phyloP scores from a whole-genome alignment of 23 red algal genomes.

The Agarophyton chilense region DNA sequence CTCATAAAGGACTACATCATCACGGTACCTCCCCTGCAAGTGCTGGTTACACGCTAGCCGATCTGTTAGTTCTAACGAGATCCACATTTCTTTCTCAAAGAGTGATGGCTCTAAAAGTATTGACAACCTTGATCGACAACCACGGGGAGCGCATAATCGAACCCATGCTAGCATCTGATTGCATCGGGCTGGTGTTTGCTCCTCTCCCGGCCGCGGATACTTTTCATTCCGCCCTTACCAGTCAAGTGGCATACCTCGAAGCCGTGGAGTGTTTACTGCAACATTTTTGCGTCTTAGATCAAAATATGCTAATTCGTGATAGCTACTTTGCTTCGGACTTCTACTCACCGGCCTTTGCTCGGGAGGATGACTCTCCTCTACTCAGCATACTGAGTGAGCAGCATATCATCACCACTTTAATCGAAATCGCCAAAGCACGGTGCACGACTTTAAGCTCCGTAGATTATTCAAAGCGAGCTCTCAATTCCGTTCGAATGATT shows the following conservation, averaged over 20 bases:
- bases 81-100: slow-evolving; percentile 64
- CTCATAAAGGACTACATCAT: slow-evolving; percentile 69
- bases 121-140: slow-evolving; percentile 20
- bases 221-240: slow-evolving; percentile 44
- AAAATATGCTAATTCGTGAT: slow-evolving; percentile 13
- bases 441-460: neutral
- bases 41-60: slow-evolving; percentile 72
- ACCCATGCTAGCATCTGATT: slow-evolving; percentile 48
- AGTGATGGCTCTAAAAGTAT: slow-evolving; percentile 50
- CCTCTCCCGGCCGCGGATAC: slow-evolving; percentile 17
- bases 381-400: neutral
- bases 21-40: slow-evolving; percentile 54
- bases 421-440: slow-evolving; percentile 26
- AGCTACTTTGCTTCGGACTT: slow-evolving; percentile 45
- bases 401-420: neutral
- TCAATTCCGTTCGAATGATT: slow-evolving; percentile 11
- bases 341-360: slow-evolving; percentile 26
- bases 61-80: slow-evolving; percentile 50
- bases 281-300: neutral
- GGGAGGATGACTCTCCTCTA: neutral
- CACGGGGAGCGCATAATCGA: slow-evolving; percentile 13
- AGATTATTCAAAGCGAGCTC: neutral
- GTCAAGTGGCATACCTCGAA: slow-evolving; percentile 44
- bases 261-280: slow-evolving; percentile 37
- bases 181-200: slow-evolving; percentile 36